Evolutionary conservation across 305 asterid species (phyloP), one percentile per base, ranked within the genome.

Genomic region (Vinca major): DNA sequence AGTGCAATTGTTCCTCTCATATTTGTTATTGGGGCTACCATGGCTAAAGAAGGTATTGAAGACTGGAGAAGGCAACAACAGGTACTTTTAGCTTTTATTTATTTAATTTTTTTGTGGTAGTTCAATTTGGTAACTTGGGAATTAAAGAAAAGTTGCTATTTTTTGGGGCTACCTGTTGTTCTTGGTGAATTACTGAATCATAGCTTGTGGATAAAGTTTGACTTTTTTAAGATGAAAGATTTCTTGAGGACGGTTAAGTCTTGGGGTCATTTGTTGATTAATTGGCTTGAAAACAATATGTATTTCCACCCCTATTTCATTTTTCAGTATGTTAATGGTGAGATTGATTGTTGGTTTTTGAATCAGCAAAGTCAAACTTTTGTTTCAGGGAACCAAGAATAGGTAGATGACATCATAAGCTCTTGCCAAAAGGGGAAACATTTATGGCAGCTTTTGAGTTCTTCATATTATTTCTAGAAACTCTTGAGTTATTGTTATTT

Each of bases 31-130:
- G 91, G 89, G 44, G 96, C 89, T 1, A 85, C 89, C 41, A 91
- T 91, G 95, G 60, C 85, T 65, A 91, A 91, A 71, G 98, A 91
- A 55, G 94, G 91, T 11, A 80, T 89, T 56, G 96, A 91, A 65
- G 96, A 89, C 51, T 89, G 86, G 90, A 83, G 72, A 19, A 53
- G 96, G 54, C 83, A 79, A 20, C 84, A 86, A 57, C 96, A 89
- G 95, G 96, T 91, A 88, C 43, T 65, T 68, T 14, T 5, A 50
- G 44, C 41, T 26, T 26, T 26, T 26, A 26, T 66, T 20, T 66
- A 16, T 16, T 66, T 67, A 11, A 44, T 12, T 36, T 52, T 17
- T 62, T 41, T 7, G 5, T 41, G 45, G 26, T 52, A 17, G 57
- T 52, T 5, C 6, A 13, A 6, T 7, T 26, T 26, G 33, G 1